A percentile compares a stretch with the other conserved stretches of the same genome.
These are phyloP conservation scores for Vitis vinifera DNA, from an alignment of 164 flowering plant species.

Conservation along the genomic window ASM3070453v1 NC_081819.1:18814001-18814500, in stretches of 20 bases:
- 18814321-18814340: conserved; percentile 57
- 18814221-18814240: conserved; percentile 88
- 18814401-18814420: no score
- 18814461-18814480: no score
- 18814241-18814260: conserved; percentile 81
- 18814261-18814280: conserved; percentile 73
- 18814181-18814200: conserved; percentile 91
- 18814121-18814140: conserved; percentile 92
- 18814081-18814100: conserved; percentile 96
- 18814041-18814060: conserved; percentile 99
- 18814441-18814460: no score
- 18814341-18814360: no score
- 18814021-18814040: conserved; percentile 95
- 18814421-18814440: no score
- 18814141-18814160: conserved; percentile 73
- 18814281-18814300: conserved; percentile 85
- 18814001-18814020: conserved; percentile 91
- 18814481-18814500: no score
- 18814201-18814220: conserved; percentile 97
- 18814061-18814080: conserved; percentile 86
- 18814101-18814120: conserved; percentile 98
- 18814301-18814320: conserved; percentile 94
- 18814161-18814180: conserved; percentile 57
- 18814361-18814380: no score
- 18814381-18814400: no score